These are phyloP conservation scores for Silene coronaria DNA, from an alignment of 179 eudicot genomes.

Conservation along the genomic window DNA sequence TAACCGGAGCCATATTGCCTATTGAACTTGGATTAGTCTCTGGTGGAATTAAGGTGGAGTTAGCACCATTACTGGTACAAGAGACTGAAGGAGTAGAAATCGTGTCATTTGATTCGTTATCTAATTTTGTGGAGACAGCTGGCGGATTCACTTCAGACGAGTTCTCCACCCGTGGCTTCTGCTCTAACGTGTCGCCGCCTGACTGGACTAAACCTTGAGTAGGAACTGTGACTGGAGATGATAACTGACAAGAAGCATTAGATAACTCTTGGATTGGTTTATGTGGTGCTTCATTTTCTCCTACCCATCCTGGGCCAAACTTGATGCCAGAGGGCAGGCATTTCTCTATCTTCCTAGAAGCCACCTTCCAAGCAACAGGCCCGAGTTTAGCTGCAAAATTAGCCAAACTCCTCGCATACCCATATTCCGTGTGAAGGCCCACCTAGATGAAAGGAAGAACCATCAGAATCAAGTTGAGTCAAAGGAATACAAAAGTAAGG, in stretches of 20 bases:
- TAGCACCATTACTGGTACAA: conserved; percentile 19
- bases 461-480: neutral
- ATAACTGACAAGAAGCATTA: conserved; percentile 19
- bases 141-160: conserved; percentile 9
- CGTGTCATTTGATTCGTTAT: conserved; percentile 8
- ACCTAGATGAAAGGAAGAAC: conserved; percentile 38
- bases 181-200: conserved; percentile 12
- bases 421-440: conserved; percentile 64
- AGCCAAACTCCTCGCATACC: conserved; percentile 87
- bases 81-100: conserved; percentile 12
- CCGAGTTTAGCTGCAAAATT: conserved; percentile 84
- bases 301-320: conserved; percentile 89
- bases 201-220: conserved; percentile 10
- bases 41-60: conserved; percentile 15
- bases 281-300: conserved; percentile 44
- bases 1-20: conserved; percentile 22
- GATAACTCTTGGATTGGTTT: conserved; percentile 24
- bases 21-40: conserved; percentile 22
- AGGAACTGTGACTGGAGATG: conserved; percentile 15
- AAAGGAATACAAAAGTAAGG: conserved; percentile 1
- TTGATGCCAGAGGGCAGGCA: conserved; percentile 54
- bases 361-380: conserved; percentile 79
- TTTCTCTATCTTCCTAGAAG: conserved; percentile 57
- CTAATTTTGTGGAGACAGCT: conserved; percentile 16
- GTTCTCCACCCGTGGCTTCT: conserved; percentile 18